Evolutionary conservation across 2,329 filamentous ascomycete species (phyloP).

Genomic region (Fusarium multiceps): DNA sequence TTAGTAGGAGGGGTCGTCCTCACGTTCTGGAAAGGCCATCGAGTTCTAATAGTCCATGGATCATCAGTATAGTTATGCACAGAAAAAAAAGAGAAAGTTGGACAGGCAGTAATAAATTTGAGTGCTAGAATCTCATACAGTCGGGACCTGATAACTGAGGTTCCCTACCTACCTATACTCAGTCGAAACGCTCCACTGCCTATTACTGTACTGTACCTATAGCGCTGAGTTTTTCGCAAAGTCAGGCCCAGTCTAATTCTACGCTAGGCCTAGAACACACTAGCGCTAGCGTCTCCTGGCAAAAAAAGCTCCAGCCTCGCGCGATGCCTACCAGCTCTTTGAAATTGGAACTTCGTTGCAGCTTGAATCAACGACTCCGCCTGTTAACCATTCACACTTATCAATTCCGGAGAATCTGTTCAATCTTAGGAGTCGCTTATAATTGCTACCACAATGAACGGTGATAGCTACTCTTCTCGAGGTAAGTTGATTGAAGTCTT

Average conservation of each 20-base stretch:
- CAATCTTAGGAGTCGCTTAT: slow-evolving; percentile 31
- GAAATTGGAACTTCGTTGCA: slow-evolving; percentile 46
- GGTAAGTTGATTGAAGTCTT: slow-evolving; percentile 62
- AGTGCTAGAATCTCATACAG: neutral
- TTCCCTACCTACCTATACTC: too few species aligned
- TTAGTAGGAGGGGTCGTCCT: neutral
- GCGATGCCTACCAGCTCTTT: slow-evolving; percentile 46
- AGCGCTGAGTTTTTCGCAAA: slow-evolving; percentile 21
- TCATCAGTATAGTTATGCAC: neutral
- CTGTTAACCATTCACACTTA: slow-evolving; percentile 37
- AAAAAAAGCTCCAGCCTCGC: slow-evolving; percentile 61
- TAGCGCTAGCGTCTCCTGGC: slow-evolving; percentile 46
- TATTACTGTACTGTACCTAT: neutral
- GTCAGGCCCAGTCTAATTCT: slow-evolving; percentile 1
- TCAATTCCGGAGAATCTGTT: slow-evolving; percentile 36
- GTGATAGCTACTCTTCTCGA: slow-evolving; percentile 82
- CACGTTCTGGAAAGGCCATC: neutral
- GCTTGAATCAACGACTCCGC: slow-evolving; percentile 44
- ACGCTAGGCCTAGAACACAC: slow-evolving; percentile 42
- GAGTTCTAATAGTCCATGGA: neutral
- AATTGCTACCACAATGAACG: slow-evolving; percentile 74
- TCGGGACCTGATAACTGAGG: neutral
- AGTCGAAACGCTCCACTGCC: neutral
- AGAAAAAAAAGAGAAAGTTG: neutral
- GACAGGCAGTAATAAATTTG: neutral